Conservation (phyloP, 2,329 filamentous ascomycete genomes). For the Sporothrix phasma region DNA sequence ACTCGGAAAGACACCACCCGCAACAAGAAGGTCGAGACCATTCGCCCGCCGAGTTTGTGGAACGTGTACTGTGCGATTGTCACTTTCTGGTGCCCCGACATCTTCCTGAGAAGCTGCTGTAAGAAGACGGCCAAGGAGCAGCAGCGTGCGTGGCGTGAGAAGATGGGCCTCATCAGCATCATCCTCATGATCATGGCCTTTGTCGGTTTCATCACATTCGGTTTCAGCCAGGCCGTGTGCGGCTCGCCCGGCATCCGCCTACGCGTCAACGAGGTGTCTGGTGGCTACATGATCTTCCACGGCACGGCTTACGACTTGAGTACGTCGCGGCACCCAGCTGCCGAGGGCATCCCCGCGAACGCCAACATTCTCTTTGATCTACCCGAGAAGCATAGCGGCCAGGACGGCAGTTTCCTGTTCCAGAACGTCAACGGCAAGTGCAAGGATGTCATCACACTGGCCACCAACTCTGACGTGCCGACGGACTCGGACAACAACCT, state of each 20-base stretch:
- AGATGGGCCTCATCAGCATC: slow-evolving; percentile 92
- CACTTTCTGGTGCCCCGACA: slow-evolving; percentile 89
- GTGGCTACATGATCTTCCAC: slow-evolving; percentile 92
- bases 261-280: slow-evolving; percentile 69
- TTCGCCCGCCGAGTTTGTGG: slow-evolving; percentile 80
- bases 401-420: slow-evolving; percentile 93
- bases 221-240: slow-evolving; percentile 86
- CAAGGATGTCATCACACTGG: slow-evolving; percentile 74
- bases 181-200: slow-evolving; percentile 79
- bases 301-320: slow-evolving; percentile 80
- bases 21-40: slow-evolving; percentile 49
- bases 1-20: slow-evolving; percentile 47
- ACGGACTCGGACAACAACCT: slow-evolving; percentile 62
- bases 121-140: slow-evolving; percentile 79
- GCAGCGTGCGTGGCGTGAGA: slow-evolving; percentile 90
- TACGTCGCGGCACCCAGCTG: slow-evolving; percentile 66
- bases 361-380: slow-evolving; percentile 82
- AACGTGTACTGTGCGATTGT: slow-evolving; percentile 89
- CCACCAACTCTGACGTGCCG: slow-evolving; percentile 65
- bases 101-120: slow-evolving; percentile 75
- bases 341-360: slow-evolving; percentile 60
- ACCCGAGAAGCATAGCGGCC: slow-evolving; percentile 70
- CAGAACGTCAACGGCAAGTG: slow-evolving; percentile 97
- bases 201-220: slow-evolving; percentile 93
- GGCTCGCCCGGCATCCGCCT: slow-evolving; percentile 60